Evolutionary conservation across 2,329 filamentous ascomycete genomes (phyloP), one percentile per base, ranked within the genome.

Genomic region (Dryadomyces quercus-mongolicae): DNA sequence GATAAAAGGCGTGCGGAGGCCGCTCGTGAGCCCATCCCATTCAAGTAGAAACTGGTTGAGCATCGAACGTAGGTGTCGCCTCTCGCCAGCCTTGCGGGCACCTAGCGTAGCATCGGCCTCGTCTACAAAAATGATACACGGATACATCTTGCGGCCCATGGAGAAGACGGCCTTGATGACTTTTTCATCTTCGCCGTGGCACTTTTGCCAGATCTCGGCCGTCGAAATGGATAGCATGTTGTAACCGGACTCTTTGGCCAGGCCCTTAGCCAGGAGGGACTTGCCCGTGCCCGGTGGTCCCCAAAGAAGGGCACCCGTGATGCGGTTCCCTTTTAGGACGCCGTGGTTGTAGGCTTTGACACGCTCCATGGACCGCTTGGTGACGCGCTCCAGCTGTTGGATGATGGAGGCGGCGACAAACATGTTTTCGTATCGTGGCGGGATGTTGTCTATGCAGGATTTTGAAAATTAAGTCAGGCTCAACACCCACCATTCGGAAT

Each of bases 211-310:
- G 15, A 64, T 12, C 4, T 59, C 55, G 2, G 59, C 56, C 1
- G 58, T 48, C 10, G 58, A 53, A 15, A 62, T 22, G n/a, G 46
- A 42, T 0, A 67, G 38, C 61, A 67, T 64, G 31, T 55, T 61
- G 21, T 21, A 54, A 1, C 55, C 54, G 1, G 58, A 55, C 9
- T 58, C 45, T 3, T 58, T 58, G 1, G 63, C 65, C 13, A 66
- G 40, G 1, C 43, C 62, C 8, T 58, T 55, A 43, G 59, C 60
- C 2, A 66, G 56, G 18, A 57, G 58, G 1, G 61, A 64, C 57
- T 67, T 67, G 13, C 64, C 64, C 1, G 64, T 65, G 1, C 65
- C 65, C 0, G 63, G 64, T 0, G 64, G 64, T 3, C 65, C 64
- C 44, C 62, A 65, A 6, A 66, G 59, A 2, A 65, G n/a, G 6